Evolutionary conservation across 129 eudicot genomes (phyloP).

Genomic region (Helichrysum umbraculigerum): DNA sequence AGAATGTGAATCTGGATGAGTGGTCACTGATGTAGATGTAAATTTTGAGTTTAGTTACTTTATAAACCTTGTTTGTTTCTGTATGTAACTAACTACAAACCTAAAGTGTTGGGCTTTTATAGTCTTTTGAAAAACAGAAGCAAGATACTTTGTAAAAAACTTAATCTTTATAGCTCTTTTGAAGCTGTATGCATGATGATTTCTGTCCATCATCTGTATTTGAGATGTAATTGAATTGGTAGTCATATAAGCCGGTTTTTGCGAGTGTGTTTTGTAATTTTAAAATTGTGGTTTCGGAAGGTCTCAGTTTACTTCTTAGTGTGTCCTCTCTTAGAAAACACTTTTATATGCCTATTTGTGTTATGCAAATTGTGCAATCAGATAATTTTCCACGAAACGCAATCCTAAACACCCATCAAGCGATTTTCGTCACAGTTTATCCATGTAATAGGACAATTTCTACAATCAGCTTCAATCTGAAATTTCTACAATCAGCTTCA

Average conservation of each 20-base stretch:
- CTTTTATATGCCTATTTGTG: neutral
- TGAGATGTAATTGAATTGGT: neutral
- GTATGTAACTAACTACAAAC: constrained; percentile 17
- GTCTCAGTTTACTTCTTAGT: neutral
- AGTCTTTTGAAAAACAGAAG: neutral
- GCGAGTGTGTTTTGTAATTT: neutral
- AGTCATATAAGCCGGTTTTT: neutral
- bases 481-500: neutral
- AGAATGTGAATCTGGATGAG: constrained; percentile 25
- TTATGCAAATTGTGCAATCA: neutral
- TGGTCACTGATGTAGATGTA: constrained; percentile 19
- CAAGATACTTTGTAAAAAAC: neutral
- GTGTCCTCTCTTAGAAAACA: neutral
- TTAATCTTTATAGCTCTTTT: neutral
- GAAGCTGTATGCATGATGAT: neutral
- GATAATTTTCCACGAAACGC: neutral
- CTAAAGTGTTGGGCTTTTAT: neutral
- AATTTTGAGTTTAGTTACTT: constrained; percentile 8
- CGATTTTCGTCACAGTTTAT: neutral
- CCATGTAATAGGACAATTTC: neutral
- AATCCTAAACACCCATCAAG: neutral
- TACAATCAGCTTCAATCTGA: neutral
- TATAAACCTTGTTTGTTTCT: constrained; percentile 21
- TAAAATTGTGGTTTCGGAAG: neutral
- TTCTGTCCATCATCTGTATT: neutral